Conservation (phyloP, 371 early-diverging fungal species). For the Circinella minor region DNA sequence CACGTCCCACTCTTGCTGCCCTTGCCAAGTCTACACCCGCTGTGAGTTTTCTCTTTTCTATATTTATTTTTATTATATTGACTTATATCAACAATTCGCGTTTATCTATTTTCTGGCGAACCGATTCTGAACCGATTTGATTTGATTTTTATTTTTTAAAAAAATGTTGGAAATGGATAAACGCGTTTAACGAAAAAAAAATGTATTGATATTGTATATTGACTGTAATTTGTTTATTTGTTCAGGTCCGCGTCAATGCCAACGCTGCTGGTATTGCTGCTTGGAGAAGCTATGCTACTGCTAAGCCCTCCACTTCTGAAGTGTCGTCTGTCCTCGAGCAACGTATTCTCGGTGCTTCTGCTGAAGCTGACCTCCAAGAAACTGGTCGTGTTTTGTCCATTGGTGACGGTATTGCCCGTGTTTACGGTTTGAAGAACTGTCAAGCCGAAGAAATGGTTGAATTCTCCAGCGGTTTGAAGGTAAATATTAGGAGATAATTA, state of each 20-base stretch:
- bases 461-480: slow-evolving; percentile 95
- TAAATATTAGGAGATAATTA: slow-evolving; percentile 21
- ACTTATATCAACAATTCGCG: no score
- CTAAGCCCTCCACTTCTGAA: slow-evolving; percentile 71
- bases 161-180: no score
- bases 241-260: slow-evolving; percentile 48
- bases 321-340: slow-evolving; percentile 91
- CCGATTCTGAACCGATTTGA: no score
- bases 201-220: no score
- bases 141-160: no score
- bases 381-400: slow-evolving; percentile 97
- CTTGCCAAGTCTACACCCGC: slow-evolving; percentile 44
- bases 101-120: no score
- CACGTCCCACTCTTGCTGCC: slow-evolving; percentile 51
- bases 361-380: slow-evolving; percentile 87
- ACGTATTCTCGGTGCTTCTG: slow-evolving; percentile 84
- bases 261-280: slow-evolving; percentile 52
- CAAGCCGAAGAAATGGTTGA: slow-evolving; percentile 99
- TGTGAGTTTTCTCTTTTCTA: slow-evolving; percentile 25
- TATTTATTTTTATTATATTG: neutral
- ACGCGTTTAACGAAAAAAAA: neutral
- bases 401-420: slow-evolving; percentile 98
- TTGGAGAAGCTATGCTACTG: slow-evolving; percentile 56
- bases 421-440: slow-evolving; percentile 93
- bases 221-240: neutral